Conservation (phyloP, 2,329 filamentous ascomycete species). For the Juglanconis juglandina region DNA sequence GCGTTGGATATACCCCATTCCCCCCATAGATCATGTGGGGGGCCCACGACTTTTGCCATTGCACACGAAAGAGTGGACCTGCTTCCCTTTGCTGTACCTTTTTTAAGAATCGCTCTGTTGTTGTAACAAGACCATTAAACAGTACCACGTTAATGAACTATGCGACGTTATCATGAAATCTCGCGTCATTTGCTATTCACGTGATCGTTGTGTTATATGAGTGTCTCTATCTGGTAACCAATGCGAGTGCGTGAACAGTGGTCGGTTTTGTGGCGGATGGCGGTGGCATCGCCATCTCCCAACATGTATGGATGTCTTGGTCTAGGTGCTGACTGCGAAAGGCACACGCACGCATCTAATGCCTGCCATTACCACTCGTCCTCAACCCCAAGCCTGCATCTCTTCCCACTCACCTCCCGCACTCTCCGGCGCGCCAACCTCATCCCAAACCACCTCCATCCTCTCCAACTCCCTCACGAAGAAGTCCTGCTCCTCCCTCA, state of each 20-base stretch:
- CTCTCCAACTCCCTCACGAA: slow-evolving; percentile 75
- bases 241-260: not conserved
- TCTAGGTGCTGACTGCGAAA: too few relatives aligned
- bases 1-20: slow-evolving; percentile 15
- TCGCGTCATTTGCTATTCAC: too few relatives aligned
- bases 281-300: too few relatives aligned
- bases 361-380: not conserved
- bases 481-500: slow-evolving; percentile 74
- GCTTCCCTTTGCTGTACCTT: not conserved
- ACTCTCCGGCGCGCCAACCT: slow-evolving; percentile 33
- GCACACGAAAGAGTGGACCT: not conserved
- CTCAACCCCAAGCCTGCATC: slow-evolving; percentile 13
- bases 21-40: not conserved
- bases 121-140: too few relatives aligned
- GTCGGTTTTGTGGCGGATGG: too few relatives aligned
- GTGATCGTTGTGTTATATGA: too few relatives aligned
- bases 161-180: too few relatives aligned
- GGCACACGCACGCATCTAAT: too few relatives aligned
- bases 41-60: not conserved
- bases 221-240: too few relatives aligned
- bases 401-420: slow-evolving; percentile 25
- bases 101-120: too few relatives aligned
- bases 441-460: slow-evolving; percentile 54
- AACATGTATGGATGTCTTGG: not conserved
- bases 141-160: too few relatives aligned